Evolutionary conservation across 2,329 filamentous ascomycete genomes (phyloP).

Genomic region (Aspergillus oerlinghausenensis): DNA sequence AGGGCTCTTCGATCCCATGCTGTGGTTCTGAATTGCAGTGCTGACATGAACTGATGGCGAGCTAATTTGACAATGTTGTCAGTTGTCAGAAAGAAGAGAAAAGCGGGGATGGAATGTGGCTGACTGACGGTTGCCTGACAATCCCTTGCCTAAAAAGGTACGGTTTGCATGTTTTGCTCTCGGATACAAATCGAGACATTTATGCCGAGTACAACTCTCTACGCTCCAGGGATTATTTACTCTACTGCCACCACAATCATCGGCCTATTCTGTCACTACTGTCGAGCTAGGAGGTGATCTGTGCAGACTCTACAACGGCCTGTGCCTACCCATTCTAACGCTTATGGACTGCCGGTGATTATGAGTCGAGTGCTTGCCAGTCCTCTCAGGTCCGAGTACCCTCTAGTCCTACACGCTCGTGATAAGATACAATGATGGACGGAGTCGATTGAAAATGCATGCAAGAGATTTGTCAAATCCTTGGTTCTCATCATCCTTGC

Average conservation of each 20-base stretch:
- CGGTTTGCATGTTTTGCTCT: background rate
- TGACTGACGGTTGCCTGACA: background rate
- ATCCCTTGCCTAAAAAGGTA: background rate
- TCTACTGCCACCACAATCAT: background rate
- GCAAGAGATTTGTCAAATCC: too few species aligned
- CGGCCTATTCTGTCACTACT: background rate
- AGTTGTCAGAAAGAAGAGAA: background rate
- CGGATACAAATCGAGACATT: background rate
- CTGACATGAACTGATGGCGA: background rate
- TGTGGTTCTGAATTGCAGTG: background rate
- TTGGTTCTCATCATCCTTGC: too few species aligned
- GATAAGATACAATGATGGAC: too few species aligned
- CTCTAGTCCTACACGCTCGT: too few species aligned
- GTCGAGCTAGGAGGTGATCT: background rate
- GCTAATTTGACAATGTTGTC: background rate
- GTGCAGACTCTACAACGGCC: too few species aligned
- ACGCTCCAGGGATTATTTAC: background rate
- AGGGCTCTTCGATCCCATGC: constrained; percentile 8
- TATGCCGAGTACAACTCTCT: background rate
- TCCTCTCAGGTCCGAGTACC: too few species aligned
- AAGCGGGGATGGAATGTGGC: background rate
- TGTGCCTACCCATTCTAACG: too few species aligned
- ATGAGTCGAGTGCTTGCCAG: too few species aligned
- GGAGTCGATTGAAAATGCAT: too few species aligned
- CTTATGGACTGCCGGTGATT: too few species aligned